Percentiles rank a stretch among this genome's conserved stretches.
phyloP scores from a whole-genome alignment of 2,329 filamentous ascomycete species.

The Diaporthe aspalathi region DNA sequence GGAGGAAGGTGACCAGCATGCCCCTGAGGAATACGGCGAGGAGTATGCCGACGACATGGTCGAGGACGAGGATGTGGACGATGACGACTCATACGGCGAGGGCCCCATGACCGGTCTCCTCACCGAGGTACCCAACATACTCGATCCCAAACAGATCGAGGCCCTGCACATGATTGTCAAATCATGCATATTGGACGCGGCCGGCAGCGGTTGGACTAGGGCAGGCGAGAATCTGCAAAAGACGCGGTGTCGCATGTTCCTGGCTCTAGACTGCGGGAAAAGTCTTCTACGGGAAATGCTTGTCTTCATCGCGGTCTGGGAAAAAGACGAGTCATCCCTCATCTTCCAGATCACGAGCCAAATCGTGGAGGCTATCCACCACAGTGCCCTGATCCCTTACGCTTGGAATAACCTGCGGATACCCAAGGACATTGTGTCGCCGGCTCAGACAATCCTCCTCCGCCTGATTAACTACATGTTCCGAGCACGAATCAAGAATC shows the following conservation, averaged over 20 bases:
- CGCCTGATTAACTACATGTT: conserved; percentile 93
- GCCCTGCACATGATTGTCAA: conserved; percentile 98
- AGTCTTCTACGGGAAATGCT: conserved; percentile 90
- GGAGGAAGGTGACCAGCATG: conserved; percentile 49
- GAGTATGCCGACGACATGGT: conserved; percentile 61
- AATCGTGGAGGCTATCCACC: conserved; percentile 92
- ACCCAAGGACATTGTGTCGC: conserved; percentile 95
- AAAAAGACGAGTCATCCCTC: conserved; percentile 90
- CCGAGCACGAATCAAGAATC: conserved; percentile 63
- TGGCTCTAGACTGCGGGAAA: conserved; percentile 90
- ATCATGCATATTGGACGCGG: conserved; percentile 88
- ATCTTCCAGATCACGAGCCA: conserved; percentile 98
- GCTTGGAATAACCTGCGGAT: conserved; percentile 93
- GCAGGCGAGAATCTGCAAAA: conserved; percentile 88
- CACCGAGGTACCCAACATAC: conserved; percentile 92
- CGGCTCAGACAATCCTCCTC: conserved; percentile 91
- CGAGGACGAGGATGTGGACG: conserved; percentile 76
- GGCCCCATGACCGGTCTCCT: conserved; percentile 85
- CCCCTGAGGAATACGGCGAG: conserved; percentile 46
- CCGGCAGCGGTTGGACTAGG: conserved; percentile 74
- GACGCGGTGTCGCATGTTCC: conserved; percentile 87
- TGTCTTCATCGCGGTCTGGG: conserved; percentile 97
- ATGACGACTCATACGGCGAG: conserved; percentile 83
- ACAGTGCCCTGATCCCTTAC: conserved; percentile 89
- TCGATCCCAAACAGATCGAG: conserved; percentile 95